phyloP scores from a whole-genome alignment of 371 early-diverging fungal genomes.

The Mortierella sp. region DNA sequence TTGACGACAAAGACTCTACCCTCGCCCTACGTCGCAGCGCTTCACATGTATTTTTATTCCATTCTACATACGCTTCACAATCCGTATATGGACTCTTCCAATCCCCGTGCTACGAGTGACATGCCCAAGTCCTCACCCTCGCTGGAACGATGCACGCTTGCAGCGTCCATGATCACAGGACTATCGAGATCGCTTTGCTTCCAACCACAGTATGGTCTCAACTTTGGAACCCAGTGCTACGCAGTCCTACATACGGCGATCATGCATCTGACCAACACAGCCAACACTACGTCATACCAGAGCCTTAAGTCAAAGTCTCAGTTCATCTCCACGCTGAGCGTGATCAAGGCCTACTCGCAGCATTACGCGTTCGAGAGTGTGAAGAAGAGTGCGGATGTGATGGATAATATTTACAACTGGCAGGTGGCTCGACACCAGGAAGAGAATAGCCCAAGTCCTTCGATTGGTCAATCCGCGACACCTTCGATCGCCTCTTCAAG shows the following conservation, averaged over 20 bases:
- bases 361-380: slow-evolving; percentile 53
- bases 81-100: slow-evolving; percentile 54
- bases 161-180: slow-evolving; percentile 52
- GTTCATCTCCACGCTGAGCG: slow-evolving; percentile 50
- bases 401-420: slow-evolving; percentile 54
- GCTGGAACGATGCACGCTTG: slow-evolving; percentile 45
- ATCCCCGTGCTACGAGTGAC: slow-evolving; percentile 45
- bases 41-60: slow-evolving; percentile 50
- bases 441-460: slow-evolving; percentile 44
- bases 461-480: slow-evolving; percentile 13
- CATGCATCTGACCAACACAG: slow-evolving; percentile 53
- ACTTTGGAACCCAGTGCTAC: slow-evolving; percentile 51
- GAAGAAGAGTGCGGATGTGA: slow-evolving; percentile 53
- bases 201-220: slow-evolving; percentile 52
- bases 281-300: slow-evolving; percentile 52
- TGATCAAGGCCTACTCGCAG: slow-evolving; percentile 52
- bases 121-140: slow-evolving; percentile 49
- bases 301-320: slow-evolving; percentile 51
- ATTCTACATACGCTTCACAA: slow-evolving; percentile 46
- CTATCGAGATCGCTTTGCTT: slow-evolving; percentile 48
- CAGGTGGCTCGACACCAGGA: slow-evolving; percentile 53
- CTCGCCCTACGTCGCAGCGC: slow-evolving; percentile 46
- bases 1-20: slow-evolving; percentile 47
- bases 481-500: slow-evolving; percentile 15
- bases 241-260: slow-evolving; percentile 49